A percentile compares a stretch with the other conserved stretches of the same genome.
These are phyloP conservation scores for Dryadomyces quercus-mongolicae DNA, from an alignment of 2,329 filamentous ascomycete genomes.

Conservation along the genomic window DNA sequence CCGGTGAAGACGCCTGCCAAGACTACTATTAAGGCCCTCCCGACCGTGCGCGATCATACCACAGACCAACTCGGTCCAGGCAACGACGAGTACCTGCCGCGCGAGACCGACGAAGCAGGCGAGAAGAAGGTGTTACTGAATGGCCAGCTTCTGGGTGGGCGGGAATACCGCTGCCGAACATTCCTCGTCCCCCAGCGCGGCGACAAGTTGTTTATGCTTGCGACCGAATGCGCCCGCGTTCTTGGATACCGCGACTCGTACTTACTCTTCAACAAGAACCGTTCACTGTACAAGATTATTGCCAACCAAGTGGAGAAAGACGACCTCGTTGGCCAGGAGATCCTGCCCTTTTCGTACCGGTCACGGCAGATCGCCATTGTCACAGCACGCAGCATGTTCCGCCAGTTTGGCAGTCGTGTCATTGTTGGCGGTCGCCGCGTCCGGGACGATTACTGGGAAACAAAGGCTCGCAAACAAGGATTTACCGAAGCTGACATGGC, in stretches of 20 bases:
- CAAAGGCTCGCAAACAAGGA: slow-evolving; percentile 90
- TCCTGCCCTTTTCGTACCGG: slow-evolving; percentile 91
- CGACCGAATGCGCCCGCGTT: slow-evolving; percentile 90
- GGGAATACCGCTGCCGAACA: slow-evolving; percentile 85
- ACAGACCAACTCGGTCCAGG: slow-evolving; percentile 85
- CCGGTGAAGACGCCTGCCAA: slow-evolving; percentile 74
- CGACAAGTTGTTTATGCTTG: slow-evolving; percentile 95
- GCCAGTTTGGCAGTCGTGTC: slow-evolving; percentile 91
- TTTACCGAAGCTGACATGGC: slow-evolving; percentile 95
- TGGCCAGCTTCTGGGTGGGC: slow-evolving; percentile 68
- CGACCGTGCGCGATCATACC: slow-evolving; percentile 92
- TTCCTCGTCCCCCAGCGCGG: slow-evolving; percentile 86
- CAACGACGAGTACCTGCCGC: slow-evolving; percentile 87
- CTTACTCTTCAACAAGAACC: slow-evolving; percentile 95
- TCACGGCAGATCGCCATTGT: slow-evolving; percentile 99
- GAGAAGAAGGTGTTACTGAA: slow-evolving; percentile 86
- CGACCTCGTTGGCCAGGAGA: slow-evolving; percentile 87
- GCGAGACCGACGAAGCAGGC: slow-evolving; percentile 84
- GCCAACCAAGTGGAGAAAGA: slow-evolving; percentile 94
- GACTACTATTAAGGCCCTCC: slow-evolving; percentile 80
- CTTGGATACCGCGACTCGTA: slow-evolving; percentile 96
- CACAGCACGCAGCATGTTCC: slow-evolving; percentile 95
- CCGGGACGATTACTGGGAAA: slow-evolving; percentile 97
- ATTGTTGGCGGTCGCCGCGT: slow-evolving; percentile 84
- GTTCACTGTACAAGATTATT: slow-evolving; percentile 95